phyloP scores from a whole-genome alignment of 345 rosid species.

The Erysimum cheiranthoides region DNA sequence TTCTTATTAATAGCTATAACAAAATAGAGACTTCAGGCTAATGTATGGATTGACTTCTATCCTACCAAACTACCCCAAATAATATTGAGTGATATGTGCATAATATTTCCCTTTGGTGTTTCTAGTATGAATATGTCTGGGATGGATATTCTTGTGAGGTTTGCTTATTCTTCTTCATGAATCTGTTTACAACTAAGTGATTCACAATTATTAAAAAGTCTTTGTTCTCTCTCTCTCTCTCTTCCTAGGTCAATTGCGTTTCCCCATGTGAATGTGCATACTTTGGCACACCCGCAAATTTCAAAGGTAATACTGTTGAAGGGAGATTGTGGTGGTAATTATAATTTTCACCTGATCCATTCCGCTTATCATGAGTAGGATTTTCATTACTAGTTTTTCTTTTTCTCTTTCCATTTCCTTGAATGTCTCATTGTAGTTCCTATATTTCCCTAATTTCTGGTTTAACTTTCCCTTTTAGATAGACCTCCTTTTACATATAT shows the following conservation, averaged over 20 bases:
- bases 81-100: not conserved
- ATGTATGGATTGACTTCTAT: not conserved
- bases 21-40: not conserved
- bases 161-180: constrained; percentile 3
- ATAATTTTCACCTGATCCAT: not conserved
- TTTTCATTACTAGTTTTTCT: constrained; percentile 7
- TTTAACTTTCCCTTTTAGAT: constrained; percentile 8
- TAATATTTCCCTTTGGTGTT: not conserved
- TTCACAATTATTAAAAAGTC: constrained; percentile 16
- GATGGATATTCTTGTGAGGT: constrained; percentile 7
- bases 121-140: not conserved
- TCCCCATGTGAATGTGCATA: constrained; percentile 57
- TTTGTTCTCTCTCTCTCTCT: constrained; percentile 9
- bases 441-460: constrained; percentile 8
- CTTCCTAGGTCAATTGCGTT: constrained; percentile 55
- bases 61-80: not conserved
- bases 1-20: not conserved
- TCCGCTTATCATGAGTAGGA: constrained; percentile 15
- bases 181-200: constrained; percentile 25
- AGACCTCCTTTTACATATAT: constrained; percentile 9
- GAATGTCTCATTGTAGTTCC: constrained; percentile 11
- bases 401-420: constrained; percentile 18
- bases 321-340: not conserved
- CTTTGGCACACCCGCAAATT: constrained; percentile 54
- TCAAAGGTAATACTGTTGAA: constrained; percentile 61